Evolutionary conservation across 2,329 filamentous ascomycete species (phyloP).

Genomic region (Nemania sp.): DNA sequence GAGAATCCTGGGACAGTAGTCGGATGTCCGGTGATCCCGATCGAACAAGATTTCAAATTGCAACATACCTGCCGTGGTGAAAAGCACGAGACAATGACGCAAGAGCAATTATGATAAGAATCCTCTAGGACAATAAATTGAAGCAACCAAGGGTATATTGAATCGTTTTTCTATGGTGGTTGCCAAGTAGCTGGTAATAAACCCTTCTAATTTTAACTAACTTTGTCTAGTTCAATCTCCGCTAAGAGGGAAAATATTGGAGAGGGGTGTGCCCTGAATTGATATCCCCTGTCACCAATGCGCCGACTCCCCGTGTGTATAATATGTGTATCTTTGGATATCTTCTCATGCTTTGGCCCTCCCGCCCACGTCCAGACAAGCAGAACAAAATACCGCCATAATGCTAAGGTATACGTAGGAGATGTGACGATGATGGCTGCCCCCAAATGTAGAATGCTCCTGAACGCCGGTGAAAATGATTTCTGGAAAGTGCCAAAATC

Average conservation of each 20-base stretch:
- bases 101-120: background rate
- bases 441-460: slow-evolving; percentile 30
- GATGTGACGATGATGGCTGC: slow-evolving; percentile 28
- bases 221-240: slow-evolving; percentile 33
- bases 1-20: background rate
- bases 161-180: slow-evolving; percentile 1
- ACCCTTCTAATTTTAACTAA: slow-evolving; percentile 32
- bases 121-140: background rate
- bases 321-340: slow-evolving; percentile 35
- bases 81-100: background rate
- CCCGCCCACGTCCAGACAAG: slow-evolving; percentile 23
- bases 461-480: slow-evolving; percentile 39
- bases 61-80: background rate
- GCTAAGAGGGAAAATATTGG: slow-evolving; percentile 22
- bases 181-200: slow-evolving; percentile 15
- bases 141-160: slow-evolving; percentile 16
- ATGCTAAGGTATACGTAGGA: slow-evolving; percentile 38
- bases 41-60: background rate
- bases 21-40: slow-evolving; percentile 22
- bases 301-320: slow-evolving; percentile 32
- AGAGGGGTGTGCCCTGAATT: slow-evolving; percentile 29
- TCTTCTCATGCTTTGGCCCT: slow-evolving; percentile 33
- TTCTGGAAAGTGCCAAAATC: slow-evolving; percentile 34
- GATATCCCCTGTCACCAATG: slow-evolving; percentile 28
- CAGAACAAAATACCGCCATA: slow-evolving; percentile 34